Evolutionary conservation across 1,284 basidiomycete species (phyloP).

Genomic region (Leccinum insigne): DNA sequence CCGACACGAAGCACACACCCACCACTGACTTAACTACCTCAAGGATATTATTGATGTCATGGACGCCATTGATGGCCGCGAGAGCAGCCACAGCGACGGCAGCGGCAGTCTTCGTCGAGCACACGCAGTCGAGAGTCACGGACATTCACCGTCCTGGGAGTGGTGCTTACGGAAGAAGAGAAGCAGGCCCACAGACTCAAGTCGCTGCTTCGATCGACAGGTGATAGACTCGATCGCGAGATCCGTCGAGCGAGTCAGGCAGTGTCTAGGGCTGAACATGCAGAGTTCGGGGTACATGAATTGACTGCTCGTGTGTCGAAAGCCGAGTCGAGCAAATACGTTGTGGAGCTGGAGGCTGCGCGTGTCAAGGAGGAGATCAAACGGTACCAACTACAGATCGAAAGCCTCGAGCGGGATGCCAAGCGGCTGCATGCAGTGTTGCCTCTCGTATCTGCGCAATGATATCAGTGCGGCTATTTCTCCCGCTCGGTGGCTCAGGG

Average conservation of each 20-base stretch:
- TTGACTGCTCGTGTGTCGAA: constrained; percentile 37
- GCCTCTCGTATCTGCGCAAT: constrained; percentile 34
- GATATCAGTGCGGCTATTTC: constrained; percentile 26
- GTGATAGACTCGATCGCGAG: constrained; percentile 58
- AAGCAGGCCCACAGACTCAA: constrained; percentile 58
- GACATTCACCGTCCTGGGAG: constrained; percentile 24
- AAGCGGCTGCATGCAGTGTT: constrained; percentile 39
- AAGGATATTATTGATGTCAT: constrained; percentile 30
- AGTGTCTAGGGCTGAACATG: constrained; percentile 49
- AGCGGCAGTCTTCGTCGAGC: constrained; percentile 28
- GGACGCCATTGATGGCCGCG: constrained; percentile 26
- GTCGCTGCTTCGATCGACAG: constrained; percentile 50
- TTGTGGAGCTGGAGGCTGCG: constrained; percentile 45
- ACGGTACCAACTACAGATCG: constrained; percentile 48
- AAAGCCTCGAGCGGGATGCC: constrained; percentile 50
- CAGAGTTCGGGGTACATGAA: constrained; percentile 51
- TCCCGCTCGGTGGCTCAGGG: constrained; percentile 10
- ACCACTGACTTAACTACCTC: constrained; percentile 29
- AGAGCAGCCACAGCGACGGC: constrained; percentile 17
- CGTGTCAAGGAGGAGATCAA: constrained; percentile 50
- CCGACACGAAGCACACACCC: constrained; percentile 41
- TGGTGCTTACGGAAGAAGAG: constrained; percentile 63
- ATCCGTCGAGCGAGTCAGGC: constrained; percentile 53
- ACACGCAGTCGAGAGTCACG: constrained; percentile 27
- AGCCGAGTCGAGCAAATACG: constrained; percentile 48